phyloP scores from a whole-genome alignment of 805 yeast genomes.

The Debaryomyces prosopidis region DNA sequence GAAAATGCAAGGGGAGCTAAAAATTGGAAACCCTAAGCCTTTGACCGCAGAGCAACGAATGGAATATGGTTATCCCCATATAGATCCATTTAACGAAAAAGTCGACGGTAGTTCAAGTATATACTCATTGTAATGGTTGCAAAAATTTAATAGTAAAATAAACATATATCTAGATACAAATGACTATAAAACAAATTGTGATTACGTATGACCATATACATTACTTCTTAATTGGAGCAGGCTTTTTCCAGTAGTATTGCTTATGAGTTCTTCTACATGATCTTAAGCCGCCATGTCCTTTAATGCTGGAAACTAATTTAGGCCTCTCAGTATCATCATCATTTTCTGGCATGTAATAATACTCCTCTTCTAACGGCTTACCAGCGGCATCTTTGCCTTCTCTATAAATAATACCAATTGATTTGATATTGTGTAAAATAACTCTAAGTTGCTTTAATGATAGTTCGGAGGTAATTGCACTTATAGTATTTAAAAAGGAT shows the following conservation, averaged over 20 bases:
- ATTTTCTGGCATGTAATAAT: constrained; percentile 82
- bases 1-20: neutral
- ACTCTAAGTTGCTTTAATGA: constrained; percentile 44
- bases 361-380: constrained; percentile 89
- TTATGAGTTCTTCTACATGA: constrained; percentile 92
- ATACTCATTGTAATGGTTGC: constrained; percentile 3
- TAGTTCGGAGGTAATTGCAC: constrained; percentile 51
- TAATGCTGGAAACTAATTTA: constrained; percentile 66
- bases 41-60: constrained; percentile 22
- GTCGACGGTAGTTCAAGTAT: constrained; percentile 4
- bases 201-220: neutral
- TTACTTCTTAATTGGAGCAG: constrained; percentile 46
- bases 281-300: constrained; percentile 80
- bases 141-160: constrained; percentile 9
- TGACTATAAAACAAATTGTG: constrained; percentile 1
- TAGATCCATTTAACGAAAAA: constrained; percentile 12
- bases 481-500: constrained; percentile 63
- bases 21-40: constrained; percentile 28
- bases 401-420: constrained; percentile 87
- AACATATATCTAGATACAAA: neutral
- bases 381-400: constrained; percentile 97
- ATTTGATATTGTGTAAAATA: constrained; percentile 46
- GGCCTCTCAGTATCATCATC: constrained; percentile 75
- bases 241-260: constrained; percentile 76
- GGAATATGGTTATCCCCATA: constrained; percentile 27